Evolutionary conservation across 805 yeast genomes (phyloP), one percentile per base, ranked within the genome.

Genomic region (Dipodascus albidus): DNA sequence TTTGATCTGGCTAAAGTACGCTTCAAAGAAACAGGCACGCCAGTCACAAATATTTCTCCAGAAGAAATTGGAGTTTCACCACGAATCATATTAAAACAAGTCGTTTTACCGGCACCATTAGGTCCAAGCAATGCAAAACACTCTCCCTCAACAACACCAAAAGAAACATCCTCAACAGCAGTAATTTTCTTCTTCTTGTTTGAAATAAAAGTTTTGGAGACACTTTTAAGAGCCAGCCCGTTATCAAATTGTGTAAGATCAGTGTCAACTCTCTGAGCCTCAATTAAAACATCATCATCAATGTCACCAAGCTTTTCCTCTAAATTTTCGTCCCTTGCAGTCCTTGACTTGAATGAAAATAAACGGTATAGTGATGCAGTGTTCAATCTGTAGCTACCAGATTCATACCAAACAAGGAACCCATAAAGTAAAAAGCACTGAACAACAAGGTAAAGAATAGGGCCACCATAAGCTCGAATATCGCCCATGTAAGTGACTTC

Each of bases 61-160:
- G 53, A 53, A 20, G 63, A 55, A 0, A 69, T 64, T 14, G 51
- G 27, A 17, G 63, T 57, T 48, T 67, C 71, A 3, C 71, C 71
- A n/a, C 71, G 62, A 52, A 67, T 63, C 68, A 67, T 65, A 55
- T 66, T 65, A 56, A 67, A 66, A 4, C 65, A 62, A 3, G 71
- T 68, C 3, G 70, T 66, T 53, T 67, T 67, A 19, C 71, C 71
- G 1, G 71, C 71, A 48, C 71, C 71, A 52, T 67, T 67, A 11
- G 71, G 71, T 0, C 71, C 71, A 17, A 67, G 60, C 47, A 67
- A 57, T 2, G 69, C 71, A 59, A 67, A 68, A 48, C 67, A 60
- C 48, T 68, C 71, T 14, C 65, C 64, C 8, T 60, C 58, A 41
- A 53, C 53, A 23, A 67, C 69, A 3, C 66, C 68, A 54, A 65